Evolutionary conservation across 257 asterid species (phyloP), one percentile per base, ranked within the genome.

Genomic region (Rhazya stricta): DNA sequence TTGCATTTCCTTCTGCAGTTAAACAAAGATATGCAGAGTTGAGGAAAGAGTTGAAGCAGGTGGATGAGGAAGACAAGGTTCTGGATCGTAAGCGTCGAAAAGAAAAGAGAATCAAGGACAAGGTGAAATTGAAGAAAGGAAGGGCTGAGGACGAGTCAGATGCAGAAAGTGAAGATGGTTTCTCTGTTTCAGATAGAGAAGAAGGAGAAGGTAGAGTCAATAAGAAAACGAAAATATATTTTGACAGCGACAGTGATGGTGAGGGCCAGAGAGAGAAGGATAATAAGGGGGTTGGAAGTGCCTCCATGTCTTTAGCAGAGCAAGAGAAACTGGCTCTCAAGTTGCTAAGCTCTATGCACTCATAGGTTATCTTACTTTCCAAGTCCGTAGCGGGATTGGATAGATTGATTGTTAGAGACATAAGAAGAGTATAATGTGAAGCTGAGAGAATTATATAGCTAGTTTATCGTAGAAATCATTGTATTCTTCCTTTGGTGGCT

Each of bases 261-360:
- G 78, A 78, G 67, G 70, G 51, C 73, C 58, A 3, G 60, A 73
- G 41, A 58, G 72, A 67, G 50, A 50, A 78, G 65, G 83, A 61
- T 60, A 78, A 46, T 53, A 63, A 30, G 15, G 83, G 76, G 58
- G 30, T n/a, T 11, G 70, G 19, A 9, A 66, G 82, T 4, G 86
- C 65, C 69, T 29, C 82, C 21, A 74, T 87, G 23, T 85, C 96
- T 54, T 75, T 95, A 76, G 91, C 91, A 39, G 96, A 92, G 85
- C 99, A 91, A 79, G 99, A 92, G 81, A 92, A 89, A 39, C 69
- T 92, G 78, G 99, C 99, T 67, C 94, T 95, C 42, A 87, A 91
- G 79, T 78, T 92, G 76, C 79, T 95, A 85, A 89, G 85, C 75
- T 86, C 96, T 37, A 91, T 92, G 99, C 87, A 92, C 75, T 84